Evolutionary conservation across 441 rosid genomes (phyloP), one percentile per base, ranked within the genome.

Genomic region (Melianthus villosus): DNA sequence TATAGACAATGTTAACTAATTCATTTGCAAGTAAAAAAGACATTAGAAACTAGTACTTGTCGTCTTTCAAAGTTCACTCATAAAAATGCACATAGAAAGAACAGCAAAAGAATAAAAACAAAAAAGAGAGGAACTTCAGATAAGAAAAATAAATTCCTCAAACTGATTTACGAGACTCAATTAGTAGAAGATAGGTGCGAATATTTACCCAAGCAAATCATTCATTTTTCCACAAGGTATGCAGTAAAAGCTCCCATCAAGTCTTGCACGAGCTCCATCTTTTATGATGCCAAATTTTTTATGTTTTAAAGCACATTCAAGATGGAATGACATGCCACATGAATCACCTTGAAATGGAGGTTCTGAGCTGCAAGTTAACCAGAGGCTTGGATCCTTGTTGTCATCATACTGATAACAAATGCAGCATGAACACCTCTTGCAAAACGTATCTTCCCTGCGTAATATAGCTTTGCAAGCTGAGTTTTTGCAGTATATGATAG

Each of bases 401-500:
- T 91, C 96, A 46, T 85, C 98, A 43, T 75, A 91, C 51, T 57
- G 69, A 13, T 41, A 63, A 51, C 98, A 91, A 17, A 85, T 69
- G 57, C 93, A 85, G 38, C 98, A 91, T 1, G 93, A 82, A 58
- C 98, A 91, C 59, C 96, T 70, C 62, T 67, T 84, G 60, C 98
- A 91, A 60, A 82, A 91, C 13, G 48, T 48, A 51, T 72, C 84
- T 7, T 59, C 82, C 44, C 38, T 60, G 57, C 63, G 71, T 25
- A 91, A 46, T 18, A 58, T 74, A 38, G 94, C 94, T 46, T 72
- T 73, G 64, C 98, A 91, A 40, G 94, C 93, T 2, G 82, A 66
- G 67, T 89, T 89, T 53, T 73, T 79, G 57, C 98, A 89, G 51
- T 59, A 77, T 11, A 67, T 25, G 44, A 56, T 32, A 38, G 59